Evolutionary conservation across 208 protist genomes (phyloP).

Genomic region (Polymyxa betae): DNA sequence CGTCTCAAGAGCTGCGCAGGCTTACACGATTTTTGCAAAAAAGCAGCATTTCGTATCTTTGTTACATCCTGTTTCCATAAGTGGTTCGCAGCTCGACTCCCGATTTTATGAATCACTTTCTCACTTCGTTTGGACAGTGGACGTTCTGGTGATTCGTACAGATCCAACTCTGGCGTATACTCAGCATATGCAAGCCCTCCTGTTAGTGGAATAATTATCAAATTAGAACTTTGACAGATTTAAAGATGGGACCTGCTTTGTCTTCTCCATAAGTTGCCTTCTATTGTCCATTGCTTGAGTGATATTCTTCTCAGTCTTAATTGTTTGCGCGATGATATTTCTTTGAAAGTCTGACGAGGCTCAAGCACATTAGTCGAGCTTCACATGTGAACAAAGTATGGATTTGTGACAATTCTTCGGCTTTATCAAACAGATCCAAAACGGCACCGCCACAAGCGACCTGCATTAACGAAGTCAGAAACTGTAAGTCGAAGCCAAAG

Average conservation of each 20-base stretch:
- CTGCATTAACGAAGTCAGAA: background rate
- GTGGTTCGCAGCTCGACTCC: background rate
- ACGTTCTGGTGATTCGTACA: too few species aligned
- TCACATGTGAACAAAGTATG: slow-evolving; percentile 28
- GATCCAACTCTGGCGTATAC: too few species aligned
- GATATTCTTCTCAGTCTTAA: background rate
- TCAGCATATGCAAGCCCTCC: background rate
- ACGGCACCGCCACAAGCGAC: slow-evolving; percentile 7
- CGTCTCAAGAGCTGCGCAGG: background rate
- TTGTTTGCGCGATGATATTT: background rate
- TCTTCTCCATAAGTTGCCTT: slow-evolving; percentile 3
- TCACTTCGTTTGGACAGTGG: background rate
- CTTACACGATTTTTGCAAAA: background rate
- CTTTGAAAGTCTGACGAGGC: slow-evolving; percentile 24
- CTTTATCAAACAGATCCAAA: slow-evolving; percentile 4
- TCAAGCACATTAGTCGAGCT: slow-evolving; percentile 19
- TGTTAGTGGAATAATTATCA: background rate
- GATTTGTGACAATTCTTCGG: slow-evolving; percentile 12
- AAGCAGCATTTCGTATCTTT: background rate
- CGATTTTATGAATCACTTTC: slow-evolving; percentile 28
- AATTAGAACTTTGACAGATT: background rate
- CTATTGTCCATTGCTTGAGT: background rate
- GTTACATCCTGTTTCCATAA: background rate
- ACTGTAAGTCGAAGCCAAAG: background rate
- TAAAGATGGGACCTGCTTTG: background rate